Conservation (phyloP, 768 basidiomycete genomes). For the Gymnopilus junonius region DNA sequence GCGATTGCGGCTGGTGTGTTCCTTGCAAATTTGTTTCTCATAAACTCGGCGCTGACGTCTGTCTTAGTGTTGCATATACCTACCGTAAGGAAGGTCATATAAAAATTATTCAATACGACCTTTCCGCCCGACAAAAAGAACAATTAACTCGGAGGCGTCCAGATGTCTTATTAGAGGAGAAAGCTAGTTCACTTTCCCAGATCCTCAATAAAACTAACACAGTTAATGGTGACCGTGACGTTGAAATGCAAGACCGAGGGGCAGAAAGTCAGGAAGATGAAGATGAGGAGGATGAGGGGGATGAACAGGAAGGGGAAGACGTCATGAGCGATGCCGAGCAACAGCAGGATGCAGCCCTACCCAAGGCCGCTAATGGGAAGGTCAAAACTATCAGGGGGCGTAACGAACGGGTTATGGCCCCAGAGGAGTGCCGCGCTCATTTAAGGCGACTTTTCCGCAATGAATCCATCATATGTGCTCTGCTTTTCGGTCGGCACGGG, state of each 20-base stretch:
- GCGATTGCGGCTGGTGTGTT: slow-evolving; percentile 80
- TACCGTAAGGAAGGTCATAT: slow-evolving; percentile 94
- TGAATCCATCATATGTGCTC: slow-evolving; percentile 78
- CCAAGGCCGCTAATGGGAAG: slow-evolving; percentile 77
- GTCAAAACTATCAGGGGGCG: slow-evolving; percentile 78
- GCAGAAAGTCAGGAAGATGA: slow-evolving; percentile 54
- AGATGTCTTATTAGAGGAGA: slow-evolving; percentile 70
- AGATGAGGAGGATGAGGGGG: slow-evolving; percentile 55
- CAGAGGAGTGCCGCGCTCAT: slow-evolving; percentile 94
- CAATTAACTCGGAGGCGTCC: slow-evolving; percentile 66
- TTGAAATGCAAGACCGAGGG: slow-evolving; percentile 54
- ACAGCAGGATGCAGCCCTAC: slow-evolving; percentile 39
- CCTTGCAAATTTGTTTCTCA: neutral
- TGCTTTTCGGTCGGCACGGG: slow-evolving; percentile 94
- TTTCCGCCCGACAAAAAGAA: slow-evolving; percentile 78
- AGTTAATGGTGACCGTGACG: slow-evolving; percentile 36
- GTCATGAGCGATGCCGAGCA: slow-evolving; percentile 29
- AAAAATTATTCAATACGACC: slow-evolving; percentile 93
- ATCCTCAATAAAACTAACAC: slow-evolving; percentile 25
- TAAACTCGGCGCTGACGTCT: slow-evolving; percentile 9
- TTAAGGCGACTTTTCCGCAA: slow-evolving; percentile 87
- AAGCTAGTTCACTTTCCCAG: slow-evolving; percentile 33
- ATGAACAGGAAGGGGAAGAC: slow-evolving; percentile 46
- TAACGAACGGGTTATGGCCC: slow-evolving; percentile 88
- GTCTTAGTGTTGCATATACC: slow-evolving; percentile 71